These are phyloP conservation scores for Fusarium tuaranense DNA, from an alignment of 2,329 filamentous ascomycete genomes.

Conservation along the genomic window DNA sequence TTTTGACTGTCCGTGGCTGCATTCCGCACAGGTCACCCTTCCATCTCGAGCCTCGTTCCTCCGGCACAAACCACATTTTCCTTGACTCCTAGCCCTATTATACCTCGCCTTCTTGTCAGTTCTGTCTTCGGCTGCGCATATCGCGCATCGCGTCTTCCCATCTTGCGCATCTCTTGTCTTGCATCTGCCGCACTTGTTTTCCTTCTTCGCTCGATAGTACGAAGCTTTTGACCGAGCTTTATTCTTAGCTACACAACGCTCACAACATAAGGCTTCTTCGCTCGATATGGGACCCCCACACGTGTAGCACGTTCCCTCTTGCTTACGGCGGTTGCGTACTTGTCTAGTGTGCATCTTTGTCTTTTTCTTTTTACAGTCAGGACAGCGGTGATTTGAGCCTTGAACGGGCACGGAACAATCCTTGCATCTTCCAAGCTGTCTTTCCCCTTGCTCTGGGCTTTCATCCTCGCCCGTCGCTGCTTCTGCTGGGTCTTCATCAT, in stretches of 20 bases:
- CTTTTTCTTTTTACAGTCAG: neutral
- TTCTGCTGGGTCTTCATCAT: neutral
- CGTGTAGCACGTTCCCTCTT: neutral
- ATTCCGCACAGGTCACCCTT: neutral
- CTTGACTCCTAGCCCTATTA: neutral
- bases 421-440: neutral
- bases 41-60: neutral
- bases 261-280: neutral
- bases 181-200: neutral
- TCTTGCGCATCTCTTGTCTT: neutral
- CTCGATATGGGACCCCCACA: neutral
- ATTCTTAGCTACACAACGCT: neutral
- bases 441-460: neutral
- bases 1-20: no score
- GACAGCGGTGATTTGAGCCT: neutral
- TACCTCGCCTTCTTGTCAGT: neutral
- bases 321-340: neutral
- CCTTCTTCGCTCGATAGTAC: neutral
- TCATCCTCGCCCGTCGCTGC: neutral
- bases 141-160: neutral
- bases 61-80: accelerated
- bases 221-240: no score
- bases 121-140: neutral
- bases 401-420: neutral
- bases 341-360: neutral